Conservation (phyloP, 306 rosid species). For the Aeschynomene evenia region DNA sequence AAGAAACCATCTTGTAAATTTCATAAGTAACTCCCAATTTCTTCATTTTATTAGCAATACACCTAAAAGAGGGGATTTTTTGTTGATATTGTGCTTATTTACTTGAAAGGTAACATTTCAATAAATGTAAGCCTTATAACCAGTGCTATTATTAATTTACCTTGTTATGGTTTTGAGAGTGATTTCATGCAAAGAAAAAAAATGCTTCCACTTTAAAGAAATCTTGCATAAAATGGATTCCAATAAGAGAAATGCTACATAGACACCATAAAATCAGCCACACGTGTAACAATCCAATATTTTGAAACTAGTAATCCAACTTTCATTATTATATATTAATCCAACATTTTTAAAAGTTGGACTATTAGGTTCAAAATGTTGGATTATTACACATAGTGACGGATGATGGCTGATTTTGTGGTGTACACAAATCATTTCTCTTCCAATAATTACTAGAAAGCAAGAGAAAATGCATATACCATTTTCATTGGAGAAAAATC, state of each 20-base stretch:
- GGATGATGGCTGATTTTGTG: no score
- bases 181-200: background rate
- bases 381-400: no score
- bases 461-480: slow-evolving; percentile 50
- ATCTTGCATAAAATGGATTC: background rate
- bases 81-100: background rate
- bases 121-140: background rate
- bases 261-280: no score
- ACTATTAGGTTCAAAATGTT: no score
- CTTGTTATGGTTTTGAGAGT: background rate
- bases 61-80: background rate
- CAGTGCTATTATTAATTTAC: background rate
- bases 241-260: no score
- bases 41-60: background rate
- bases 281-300: no score
- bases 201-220: background rate
- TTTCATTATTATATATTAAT: no score
- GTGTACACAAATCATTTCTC: no score
- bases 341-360: no score
- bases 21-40: background rate
- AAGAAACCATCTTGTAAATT: background rate
- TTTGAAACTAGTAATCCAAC: no score
- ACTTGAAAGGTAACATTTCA: slow-evolving; percentile 2
- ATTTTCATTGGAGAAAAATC: slow-evolving; percentile 54
- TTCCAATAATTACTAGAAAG: background rate